These are phyloP conservation scores for Saururus chinensis DNA, from an alignment of 164 flowering plant species.

Conservation along the genomic window DNA sequence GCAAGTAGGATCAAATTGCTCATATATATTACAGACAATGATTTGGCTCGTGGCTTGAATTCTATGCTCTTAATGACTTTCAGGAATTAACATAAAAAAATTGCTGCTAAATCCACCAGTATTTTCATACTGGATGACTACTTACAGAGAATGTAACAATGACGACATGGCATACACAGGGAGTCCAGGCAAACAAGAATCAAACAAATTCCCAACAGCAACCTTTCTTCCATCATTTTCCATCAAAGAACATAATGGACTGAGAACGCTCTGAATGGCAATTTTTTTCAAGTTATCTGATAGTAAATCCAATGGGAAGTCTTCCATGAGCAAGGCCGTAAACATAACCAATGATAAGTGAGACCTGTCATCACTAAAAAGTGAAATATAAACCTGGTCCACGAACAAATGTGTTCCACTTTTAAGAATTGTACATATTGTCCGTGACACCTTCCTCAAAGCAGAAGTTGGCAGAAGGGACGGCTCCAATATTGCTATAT, in stretches of 20 bases:
- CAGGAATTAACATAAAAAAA: not conserved
- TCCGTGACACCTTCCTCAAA: conserved; percentile 66
- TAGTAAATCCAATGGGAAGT: conserved; percentile 56
- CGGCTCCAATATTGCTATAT: conserved; percentile 30
- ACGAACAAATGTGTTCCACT: conserved; percentile 28
- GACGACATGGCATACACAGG: conserved; percentile 62
- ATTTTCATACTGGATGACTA: conserved; percentile 4
- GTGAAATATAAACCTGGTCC: conserved; percentile 36
- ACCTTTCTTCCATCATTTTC: conserved; percentile 31
- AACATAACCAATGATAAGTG: conserved; percentile 27
- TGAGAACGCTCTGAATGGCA: conserved; percentile 35
- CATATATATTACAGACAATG: not conserved
- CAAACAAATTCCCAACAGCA: conserved; percentile 8
- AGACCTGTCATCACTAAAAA: conserved; percentile 24
- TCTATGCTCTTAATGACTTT: no score
- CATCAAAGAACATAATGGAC: conserved; percentile 39
- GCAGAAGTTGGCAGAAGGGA: conserved; percentile 29
- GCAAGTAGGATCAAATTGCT: not conserved
- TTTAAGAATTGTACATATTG: conserved; percentile 39
- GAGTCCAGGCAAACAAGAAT: conserved; percentile 20
- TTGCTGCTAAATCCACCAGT: no score
- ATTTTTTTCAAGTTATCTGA: conserved; percentile 37
- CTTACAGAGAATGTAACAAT: conserved; percentile 60
- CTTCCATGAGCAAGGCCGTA: conserved; percentile 67
- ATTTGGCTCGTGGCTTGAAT: no score